Conservation (phyloP, 2,329 filamentous ascomycete genomes). For the Sporothrix sp. region DNA sequence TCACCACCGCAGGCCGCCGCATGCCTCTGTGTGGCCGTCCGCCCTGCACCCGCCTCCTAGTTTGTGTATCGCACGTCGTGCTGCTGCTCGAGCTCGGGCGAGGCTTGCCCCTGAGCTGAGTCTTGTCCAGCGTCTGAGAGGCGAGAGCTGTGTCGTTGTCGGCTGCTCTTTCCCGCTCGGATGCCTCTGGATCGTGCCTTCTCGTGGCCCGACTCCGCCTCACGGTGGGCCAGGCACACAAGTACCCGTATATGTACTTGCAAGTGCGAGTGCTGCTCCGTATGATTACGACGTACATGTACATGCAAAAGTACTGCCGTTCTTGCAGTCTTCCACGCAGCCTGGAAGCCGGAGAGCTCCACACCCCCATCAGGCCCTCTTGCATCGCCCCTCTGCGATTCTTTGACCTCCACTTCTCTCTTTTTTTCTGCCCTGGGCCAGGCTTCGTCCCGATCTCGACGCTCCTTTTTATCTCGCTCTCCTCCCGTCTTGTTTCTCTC, state of each 20-base stretch:
- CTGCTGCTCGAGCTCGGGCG: too few species aligned
- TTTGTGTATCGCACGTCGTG: neutral
- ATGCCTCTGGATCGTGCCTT: too few species aligned
- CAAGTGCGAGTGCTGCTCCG: too few species aligned
- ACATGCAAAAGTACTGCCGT: too few species aligned
- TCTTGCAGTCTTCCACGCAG: neutral
- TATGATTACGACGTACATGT: too few species aligned
- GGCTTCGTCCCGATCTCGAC: neutral
- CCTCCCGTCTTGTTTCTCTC: neutral
- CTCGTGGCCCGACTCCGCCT: too few species aligned
- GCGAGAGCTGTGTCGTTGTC: too few species aligned
- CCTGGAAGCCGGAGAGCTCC: constrained; percentile 4
- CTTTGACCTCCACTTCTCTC: constrained; percentile 1
- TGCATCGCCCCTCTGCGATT: constrained; percentile 3
- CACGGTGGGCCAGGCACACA: too few species aligned
- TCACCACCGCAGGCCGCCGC: neutral
- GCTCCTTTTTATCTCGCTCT: neutral
- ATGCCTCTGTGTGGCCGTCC: neutral
- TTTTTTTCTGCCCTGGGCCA: neutral
- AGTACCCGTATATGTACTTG: too few species aligned
- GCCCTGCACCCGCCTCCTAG: neutral
- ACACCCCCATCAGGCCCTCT: constrained; percentile 2
- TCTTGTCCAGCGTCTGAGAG: too few species aligned
- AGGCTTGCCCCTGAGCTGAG: too few species aligned
- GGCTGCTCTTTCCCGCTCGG: too few species aligned